These are phyloP conservation scores for Penicillium sp. DNA, from an alignment of 2,329 filamentous ascomycete genomes.

Conservation along the genomic window DNA sequence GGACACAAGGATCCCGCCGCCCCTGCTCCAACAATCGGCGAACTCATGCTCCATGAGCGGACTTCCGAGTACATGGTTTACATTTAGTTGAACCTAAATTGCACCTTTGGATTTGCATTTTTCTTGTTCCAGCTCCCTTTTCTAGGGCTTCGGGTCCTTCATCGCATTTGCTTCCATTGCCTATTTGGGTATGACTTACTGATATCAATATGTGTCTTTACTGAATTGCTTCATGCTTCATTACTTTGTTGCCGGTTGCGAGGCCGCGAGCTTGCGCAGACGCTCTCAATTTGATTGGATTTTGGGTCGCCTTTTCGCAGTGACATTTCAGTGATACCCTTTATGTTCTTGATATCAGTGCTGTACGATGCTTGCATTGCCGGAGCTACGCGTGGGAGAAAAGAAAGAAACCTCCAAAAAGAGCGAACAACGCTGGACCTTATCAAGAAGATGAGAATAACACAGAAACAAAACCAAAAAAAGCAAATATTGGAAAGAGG, in stretches of 20 bases:
- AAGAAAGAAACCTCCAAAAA: background rate
- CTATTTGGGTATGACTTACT: background rate
- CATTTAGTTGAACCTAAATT: constrained; percentile 7
- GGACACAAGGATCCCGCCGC: background rate
- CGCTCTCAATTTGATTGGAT: background rate
- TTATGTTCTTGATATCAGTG: background rate
- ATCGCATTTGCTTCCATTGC: too few relatives aligned
- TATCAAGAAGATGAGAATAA: background rate
- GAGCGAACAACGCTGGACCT: too few relatives aligned
- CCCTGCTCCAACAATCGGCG: background rate
- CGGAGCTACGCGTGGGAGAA: background rate
- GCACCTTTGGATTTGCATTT: background rate
- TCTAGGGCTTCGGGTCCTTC: too few relatives aligned
- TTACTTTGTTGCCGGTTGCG: background rate
- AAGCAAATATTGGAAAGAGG: background rate
- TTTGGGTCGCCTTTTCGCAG: background rate
- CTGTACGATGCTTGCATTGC: background rate
- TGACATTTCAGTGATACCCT: background rate
- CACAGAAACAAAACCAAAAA: background rate
- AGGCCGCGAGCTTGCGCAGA: too few relatives aligned
- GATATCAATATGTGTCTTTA: background rate
- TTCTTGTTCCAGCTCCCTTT: background rate
- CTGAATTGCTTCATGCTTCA: background rate
- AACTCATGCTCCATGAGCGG: background rate
- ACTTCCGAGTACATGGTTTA: constrained; percentile 14